Evolutionary conservation across 1,284 basidiomycete genomes (phyloP).

Genomic region (Agroathelia rolfsii): DNA sequence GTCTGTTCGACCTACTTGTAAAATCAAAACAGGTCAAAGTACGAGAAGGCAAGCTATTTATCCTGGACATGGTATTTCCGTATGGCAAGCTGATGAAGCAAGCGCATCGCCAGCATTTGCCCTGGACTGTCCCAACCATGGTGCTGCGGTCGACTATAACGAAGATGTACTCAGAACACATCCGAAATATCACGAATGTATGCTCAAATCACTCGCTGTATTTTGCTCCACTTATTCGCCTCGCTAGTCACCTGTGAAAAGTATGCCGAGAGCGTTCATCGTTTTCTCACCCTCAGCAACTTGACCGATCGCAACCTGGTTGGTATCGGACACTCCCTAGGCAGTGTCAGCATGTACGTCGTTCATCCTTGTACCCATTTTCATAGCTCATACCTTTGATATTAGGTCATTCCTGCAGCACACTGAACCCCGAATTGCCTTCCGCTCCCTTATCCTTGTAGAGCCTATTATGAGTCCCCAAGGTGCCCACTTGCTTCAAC

Average conservation of each 20-base stretch:
- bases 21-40: background rate
- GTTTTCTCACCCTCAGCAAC: conserved; percentile 38
- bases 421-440: conserved; percentile 30
- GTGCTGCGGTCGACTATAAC: conserved; percentile 33
- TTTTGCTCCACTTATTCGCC: conserved; percentile 1
- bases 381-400: conserved; percentile 12
- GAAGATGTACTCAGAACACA: conserved; percentile 26
- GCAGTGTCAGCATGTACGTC: conserved; percentile 49
- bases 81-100: conserved; percentile 8
- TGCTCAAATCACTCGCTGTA: conserved; percentile 11
- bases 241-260: conserved; percentile 46
- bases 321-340: conserved; percentile 54
- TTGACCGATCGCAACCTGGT: conserved; percentile 38
- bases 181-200: conserved; percentile 33
- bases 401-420: conserved; percentile 39
- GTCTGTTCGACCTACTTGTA: conserved; percentile 23
- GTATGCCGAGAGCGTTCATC: conserved; percentile 44
- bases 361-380: background rate
- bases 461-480: conserved; percentile 46
- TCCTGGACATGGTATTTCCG: conserved; percentile 6
- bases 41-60: conserved; percentile 14
- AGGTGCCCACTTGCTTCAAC: conserved; percentile 28
- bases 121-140: conserved; percentile 45
- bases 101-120: conserved; percentile 29
- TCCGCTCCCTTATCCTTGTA: conserved; percentile 38